Evolutionary conservation across 192 early-diverging fungal species (phyloP), one percentile per base, ranked within the genome.

Genomic region (Helicostylum pulchrum): DNA sequence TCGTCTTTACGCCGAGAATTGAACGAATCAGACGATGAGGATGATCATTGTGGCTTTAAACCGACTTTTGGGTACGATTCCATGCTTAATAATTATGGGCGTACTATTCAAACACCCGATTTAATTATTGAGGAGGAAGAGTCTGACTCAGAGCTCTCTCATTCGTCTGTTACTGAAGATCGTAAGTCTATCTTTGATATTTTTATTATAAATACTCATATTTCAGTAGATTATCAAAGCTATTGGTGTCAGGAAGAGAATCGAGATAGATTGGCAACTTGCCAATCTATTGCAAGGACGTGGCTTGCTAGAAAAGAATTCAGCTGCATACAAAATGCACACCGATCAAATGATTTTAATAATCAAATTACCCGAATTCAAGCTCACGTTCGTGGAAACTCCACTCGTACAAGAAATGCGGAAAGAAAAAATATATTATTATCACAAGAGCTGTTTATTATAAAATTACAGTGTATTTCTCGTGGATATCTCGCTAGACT

Each of bases 1-100:
- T 80, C 81, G 32, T 84, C 84, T 7, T 75, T 94, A 14, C 77
- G 68, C 14, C 70, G 75, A 48, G 84, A 86, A 55, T 58, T 86
- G 53, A 70, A 71, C 45, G 79, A 77, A 49, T 14, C 46, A 45
- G 46, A 49, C 36, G 71, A 60, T 53, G 62, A 48, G 4, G 12
- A 17, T 12, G 46, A 48, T 19, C 15, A 48, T 14, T 14, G 12
- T 48, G 4, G 17, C 17, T 39, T 39, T 39, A 39, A 39, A 39
- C 9, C 36, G 9, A 9, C 36, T 6, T 39, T 9, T 39, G 36
- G 36, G 36, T 3, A 3, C 9, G 36, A 39, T 39, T 48, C 46
- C 12, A 14, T 19, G 17, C 4, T 48, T 5, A 19, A 19, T 17
- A 48, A 48, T 19, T 48, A 10, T 19, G 17, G 12, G 4, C 12